Evolutionary conservation across 257 asterid genomes (phyloP), one percentile per base, ranked within the genome.

Genomic region (Fraxinus excelsior): DNA sequence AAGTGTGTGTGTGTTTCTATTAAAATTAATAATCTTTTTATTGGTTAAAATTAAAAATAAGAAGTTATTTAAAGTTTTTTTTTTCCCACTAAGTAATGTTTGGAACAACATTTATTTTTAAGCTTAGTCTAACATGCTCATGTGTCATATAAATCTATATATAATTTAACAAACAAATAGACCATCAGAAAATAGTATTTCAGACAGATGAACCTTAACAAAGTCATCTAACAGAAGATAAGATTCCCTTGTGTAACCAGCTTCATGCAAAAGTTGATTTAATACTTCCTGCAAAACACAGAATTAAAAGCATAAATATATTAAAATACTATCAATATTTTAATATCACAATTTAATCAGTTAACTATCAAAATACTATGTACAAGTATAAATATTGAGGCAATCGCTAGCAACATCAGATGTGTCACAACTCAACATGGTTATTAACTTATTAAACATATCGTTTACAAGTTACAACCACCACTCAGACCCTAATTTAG

Each of bases 241-340:
- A 28, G 96, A 92, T 38, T 94, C 92, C 68, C 80, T 89, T 2
- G 90, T 76, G 84, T 91, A 94, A 81, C 98, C 97, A 77, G 96
- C 91, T 82, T 94, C 98, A 26, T 69, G 88, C 87, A 92, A 76
- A 83, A 94, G 76, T 86, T 87, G 90, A 78, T 82, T 78, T 77
- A 94, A 76, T 49, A 90, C 92, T 81, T 91, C 94, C 98, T 94
- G 82, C 70, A 83, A 58, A 70, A 62, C 25, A 76, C 29, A 38
- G 34, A 62, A 62, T 23, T 26, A 9, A 9, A 62, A n/a, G n/a
- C n/a, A n/a, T n/a, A n/a, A n/a, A n/a, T n/a, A n/a, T n/a, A n/a
- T n/a, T n/a, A n/a, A n/a, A n/a, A n/a, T n/a, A n/a, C n/a, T n/a
- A n/a, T n/a, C n/a, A n/a, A n/a, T n/a, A n/a, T n/a, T n/a, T n/a